These are phyloP conservation scores for Amanita exitialis DNA, from an alignment of 768 basidiomycete species.

Conservation along the genomic window DNA sequence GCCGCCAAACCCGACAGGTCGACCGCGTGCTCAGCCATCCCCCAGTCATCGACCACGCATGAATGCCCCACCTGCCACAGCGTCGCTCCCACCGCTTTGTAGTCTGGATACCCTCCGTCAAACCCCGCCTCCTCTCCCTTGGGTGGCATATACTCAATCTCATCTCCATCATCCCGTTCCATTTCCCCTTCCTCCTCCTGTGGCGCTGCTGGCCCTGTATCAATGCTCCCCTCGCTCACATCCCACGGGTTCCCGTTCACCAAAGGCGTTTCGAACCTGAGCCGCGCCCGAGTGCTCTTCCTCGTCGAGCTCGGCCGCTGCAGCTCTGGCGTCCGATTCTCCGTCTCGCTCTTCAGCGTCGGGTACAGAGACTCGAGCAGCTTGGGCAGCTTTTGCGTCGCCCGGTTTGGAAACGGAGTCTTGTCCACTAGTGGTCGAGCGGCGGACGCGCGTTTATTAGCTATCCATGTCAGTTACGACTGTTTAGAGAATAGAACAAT, in stretches of 20 bases:
- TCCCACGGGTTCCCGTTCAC: conserved; percentile 70
- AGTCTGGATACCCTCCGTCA: conserved; percentile 31
- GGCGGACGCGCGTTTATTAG: background rate
- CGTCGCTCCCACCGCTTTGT: conserved; percentile 27
- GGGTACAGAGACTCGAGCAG: conserved; percentile 21
- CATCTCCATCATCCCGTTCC: conserved; percentile 25
- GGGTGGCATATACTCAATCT: conserved; percentile 44
- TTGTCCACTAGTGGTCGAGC: conserved; percentile 57
- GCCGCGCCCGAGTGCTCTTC: conserved; percentile 49
- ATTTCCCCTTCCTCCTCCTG: conserved; percentile 20
- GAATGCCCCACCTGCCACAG: conserved; percentile 25
- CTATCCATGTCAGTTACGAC: background rate
- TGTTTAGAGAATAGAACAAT: background rate
- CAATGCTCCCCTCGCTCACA: conserved; percentile 43
- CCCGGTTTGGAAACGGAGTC: conserved; percentile 67
- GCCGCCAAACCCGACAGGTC: conserved; percentile 15
- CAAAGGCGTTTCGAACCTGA: conserved; percentile 57
- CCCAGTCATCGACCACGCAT: conserved; percentile 20
- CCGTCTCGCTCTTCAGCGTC: conserved; percentile 15
- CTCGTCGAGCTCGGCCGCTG: conserved; percentile 61
- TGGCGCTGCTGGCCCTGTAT: conserved; percentile 17
- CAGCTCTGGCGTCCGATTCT: conserved; percentile 22
- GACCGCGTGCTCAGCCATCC: conserved; percentile 21
- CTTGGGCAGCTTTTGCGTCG: conserved; percentile 18
- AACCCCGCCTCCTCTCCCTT: conserved; percentile 13